phyloP scores from a whole-genome alignment of 1,284 basidiomycete species.

The Tilletia indica region DNA sequence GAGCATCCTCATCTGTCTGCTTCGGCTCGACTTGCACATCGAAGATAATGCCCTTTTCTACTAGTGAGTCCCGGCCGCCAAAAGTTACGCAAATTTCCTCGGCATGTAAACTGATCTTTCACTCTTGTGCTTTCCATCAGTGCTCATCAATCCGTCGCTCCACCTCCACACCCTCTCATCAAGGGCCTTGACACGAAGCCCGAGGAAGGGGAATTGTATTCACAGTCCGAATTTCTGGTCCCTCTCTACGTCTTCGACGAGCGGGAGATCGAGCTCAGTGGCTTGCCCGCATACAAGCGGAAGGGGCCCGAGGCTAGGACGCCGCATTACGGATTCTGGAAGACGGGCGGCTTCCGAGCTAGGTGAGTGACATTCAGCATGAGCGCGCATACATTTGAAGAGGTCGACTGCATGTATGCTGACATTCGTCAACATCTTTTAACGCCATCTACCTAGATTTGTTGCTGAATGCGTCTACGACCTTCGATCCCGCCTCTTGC shows the following conservation, averaged over 20 bases:
- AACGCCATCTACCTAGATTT: conserved; percentile 49
- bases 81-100: background rate
- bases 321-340: conserved; percentile 60
- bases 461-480: conserved; percentile 61
- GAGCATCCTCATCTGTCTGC: conserved; percentile 43
- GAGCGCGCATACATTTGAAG: background rate
- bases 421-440: background rate
- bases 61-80: conserved; percentile 27
- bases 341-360: conserved; percentile 58
- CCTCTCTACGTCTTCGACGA: conserved; percentile 64
- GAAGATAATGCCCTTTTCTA: conserved; percentile 62
- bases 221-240: conserved; percentile 58
- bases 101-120: background rate
- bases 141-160: conserved; percentile 17
- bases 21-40: conserved; percentile 50
- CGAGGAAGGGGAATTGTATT: conserved; percentile 42
- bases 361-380: conserved; percentile 32
- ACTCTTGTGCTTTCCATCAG: background rate
- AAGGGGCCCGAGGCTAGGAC: conserved; percentile 55
- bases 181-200: background rate
- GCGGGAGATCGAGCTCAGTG: conserved; percentile 60
- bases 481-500: conserved; percentile 57
- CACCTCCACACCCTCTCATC: background rate
- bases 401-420: background rate
- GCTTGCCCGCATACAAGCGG: conserved; percentile 57